Evolutionary conservation across 1,284 basidiomycete species (phyloP).

Genomic region (Melampsora americana): DNA sequence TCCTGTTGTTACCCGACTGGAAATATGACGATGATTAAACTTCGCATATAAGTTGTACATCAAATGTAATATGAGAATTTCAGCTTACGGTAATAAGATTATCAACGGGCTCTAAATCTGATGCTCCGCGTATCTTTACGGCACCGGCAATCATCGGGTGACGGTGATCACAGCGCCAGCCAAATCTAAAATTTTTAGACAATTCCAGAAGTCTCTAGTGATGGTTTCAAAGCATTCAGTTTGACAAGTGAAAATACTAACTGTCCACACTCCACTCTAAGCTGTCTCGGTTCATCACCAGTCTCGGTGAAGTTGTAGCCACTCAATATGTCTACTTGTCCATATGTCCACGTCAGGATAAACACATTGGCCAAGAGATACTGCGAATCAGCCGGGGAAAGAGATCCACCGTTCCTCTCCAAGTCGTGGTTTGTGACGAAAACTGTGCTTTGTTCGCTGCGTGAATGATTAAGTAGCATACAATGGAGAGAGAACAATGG

Average conservation of each 20-base stretch:
- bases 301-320: conserved; percentile 29
- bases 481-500: neutral
- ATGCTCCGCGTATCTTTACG: conserved; percentile 10
- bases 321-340: conserved; percentile 36
- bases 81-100: conserved; percentile 31
- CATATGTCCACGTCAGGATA: conserved; percentile 35
- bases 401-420: conserved; percentile 8
- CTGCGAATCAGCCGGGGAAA: neutral
- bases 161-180: conserved; percentile 40
- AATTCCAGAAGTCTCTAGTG: neutral
- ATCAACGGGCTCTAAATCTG: conserved; percentile 5
- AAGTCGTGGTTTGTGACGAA: conserved; percentile 40
- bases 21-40: too few species aligned
- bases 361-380: conserved; percentile 30
- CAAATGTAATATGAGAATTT: neutral
- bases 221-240: neutral
- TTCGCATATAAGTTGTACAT: neutral
- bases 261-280: conserved; percentile 23
- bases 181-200: conserved; percentile 14
- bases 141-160: conserved; percentile 26
- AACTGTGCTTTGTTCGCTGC: conserved; percentile 22
- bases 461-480: neutral
- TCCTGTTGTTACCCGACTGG: conserved; percentile 24
- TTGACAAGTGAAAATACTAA: neutral
- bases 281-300: conserved; percentile 22